Conservation (phyloP, 345 rosid species). For the Corchorus olitorius region DNA sequence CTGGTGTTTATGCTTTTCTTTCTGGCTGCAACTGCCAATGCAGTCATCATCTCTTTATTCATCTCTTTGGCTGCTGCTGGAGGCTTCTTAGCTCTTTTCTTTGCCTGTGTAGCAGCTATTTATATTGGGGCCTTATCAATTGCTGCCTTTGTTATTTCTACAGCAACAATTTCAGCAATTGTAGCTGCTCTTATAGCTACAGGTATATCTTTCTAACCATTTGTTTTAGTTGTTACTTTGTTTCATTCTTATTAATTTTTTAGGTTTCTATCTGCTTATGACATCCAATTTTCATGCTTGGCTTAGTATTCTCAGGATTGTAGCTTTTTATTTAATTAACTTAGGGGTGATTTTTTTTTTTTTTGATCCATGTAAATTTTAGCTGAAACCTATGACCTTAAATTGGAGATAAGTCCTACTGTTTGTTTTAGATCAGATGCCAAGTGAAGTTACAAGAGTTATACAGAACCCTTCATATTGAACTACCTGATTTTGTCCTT, state of each 20-base stretch:
- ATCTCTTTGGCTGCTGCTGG: constrained; percentile 86
- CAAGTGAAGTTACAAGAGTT: constrained; percentile 6
- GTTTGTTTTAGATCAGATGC: neutral
- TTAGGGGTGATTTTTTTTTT: neutral
- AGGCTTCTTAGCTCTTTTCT: constrained; percentile 83
- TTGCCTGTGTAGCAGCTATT: constrained; percentile 59
- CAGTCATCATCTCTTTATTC: constrained; percentile 69
- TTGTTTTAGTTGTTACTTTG: neutral
- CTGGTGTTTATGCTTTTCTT: constrained; percentile 76
- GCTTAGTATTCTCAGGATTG: neutral
- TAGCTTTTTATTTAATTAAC: neutral
- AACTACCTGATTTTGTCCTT: constrained; percentile 1
- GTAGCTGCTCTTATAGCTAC: constrained; percentile 57
- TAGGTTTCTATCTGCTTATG: neutral
- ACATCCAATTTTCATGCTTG: neutral
- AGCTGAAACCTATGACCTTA: neutral
- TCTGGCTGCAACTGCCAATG: constrained; percentile 74
- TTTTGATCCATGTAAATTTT: neutral
- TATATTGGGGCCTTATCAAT: constrained; percentile 79
- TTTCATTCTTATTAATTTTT: neutral
- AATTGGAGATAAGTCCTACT: neutral
- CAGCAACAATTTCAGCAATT: constrained; percentile 62
- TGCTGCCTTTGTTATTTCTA: constrained; percentile 70
- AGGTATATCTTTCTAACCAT: constrained; percentile 44
- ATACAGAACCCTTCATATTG: neutral